phyloP scores from a whole-genome alignment of 495 filamentous ascomycete species.

The Podospora didyma region DNA sequence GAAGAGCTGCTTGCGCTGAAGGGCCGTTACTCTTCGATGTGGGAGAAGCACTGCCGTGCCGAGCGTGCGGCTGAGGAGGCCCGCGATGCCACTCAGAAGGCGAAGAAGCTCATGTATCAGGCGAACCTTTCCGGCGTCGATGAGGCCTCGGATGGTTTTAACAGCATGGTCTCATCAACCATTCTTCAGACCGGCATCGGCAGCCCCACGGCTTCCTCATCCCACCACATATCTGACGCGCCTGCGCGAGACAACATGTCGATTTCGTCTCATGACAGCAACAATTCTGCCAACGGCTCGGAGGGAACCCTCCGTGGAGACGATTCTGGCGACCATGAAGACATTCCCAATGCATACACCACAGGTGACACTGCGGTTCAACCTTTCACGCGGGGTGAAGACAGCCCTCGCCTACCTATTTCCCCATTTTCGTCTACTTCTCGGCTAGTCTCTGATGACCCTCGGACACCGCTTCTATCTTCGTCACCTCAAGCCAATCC shows the following conservation, averaged over 20 bases:
- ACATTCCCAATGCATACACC: constrained; percentile 5
- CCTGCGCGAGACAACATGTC: constrained; percentile 15
- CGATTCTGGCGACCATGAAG: constrained; percentile 5
- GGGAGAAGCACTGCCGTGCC: constrained; percentile 89
- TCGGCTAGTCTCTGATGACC: too few species aligned
- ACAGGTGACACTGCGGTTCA: neutral
- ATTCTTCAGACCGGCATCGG: constrained; percentile 22
- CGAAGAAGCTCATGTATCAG: constrained; percentile 48
- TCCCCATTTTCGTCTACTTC: neutral
- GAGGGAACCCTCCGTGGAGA: constrained; percentile 28
- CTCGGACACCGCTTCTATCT: too few species aligned
- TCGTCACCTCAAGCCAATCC: too few species aligned
- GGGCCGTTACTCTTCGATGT: constrained; percentile 87
- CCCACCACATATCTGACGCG: constrained; percentile 7
- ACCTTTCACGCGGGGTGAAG: neutral
- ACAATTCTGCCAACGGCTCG: constrained; percentile 15
- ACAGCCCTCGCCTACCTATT: neutral
- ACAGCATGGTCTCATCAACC: constrained; percentile 30
- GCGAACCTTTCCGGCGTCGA: constrained; percentile 33
- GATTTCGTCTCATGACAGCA: constrained; percentile 14
- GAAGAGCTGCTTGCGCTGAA: constrained; percentile 72
- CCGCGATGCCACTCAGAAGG: constrained; percentile 51
- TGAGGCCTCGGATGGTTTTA: constrained; percentile 25
- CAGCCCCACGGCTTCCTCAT: constrained; percentile 9
- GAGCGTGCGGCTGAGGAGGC: constrained; percentile 78